phyloP scores from a whole-genome alignment of 192 early-diverging fungal genomes.

The Coemansia sp. region DNA sequence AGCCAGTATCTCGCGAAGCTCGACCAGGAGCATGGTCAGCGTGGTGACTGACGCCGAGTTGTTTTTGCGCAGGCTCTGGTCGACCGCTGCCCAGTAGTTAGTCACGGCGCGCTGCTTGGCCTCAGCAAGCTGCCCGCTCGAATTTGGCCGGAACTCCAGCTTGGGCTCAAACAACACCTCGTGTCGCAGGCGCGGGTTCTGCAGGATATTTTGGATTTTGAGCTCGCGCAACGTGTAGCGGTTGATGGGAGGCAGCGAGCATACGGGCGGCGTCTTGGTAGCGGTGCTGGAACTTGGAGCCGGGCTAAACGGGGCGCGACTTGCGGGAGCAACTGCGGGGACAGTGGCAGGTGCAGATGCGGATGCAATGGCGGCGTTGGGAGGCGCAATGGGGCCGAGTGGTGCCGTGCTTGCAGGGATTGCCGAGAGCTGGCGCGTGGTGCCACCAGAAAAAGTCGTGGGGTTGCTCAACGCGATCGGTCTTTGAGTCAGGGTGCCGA shows the following conservation, averaged over 20 bases:
- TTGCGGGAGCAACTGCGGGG: background rate
- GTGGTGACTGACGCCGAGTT: conserved; percentile 4
- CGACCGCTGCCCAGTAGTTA: conserved; percentile 74
- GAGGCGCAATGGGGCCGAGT: background rate
- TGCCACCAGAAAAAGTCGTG: background rate
- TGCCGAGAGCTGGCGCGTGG: background rate
- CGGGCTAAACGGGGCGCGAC: background rate
- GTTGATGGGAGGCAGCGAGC: conserved; percentile 70
- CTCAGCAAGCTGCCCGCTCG: conserved; percentile 68
- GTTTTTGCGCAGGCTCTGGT: conserved; percentile 51
- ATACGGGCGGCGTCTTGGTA: background rate
- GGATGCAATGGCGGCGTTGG: conserved; percentile 1
- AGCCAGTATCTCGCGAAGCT: conserved; percentile 73
- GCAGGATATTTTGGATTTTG: conserved; percentile 77
- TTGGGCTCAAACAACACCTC: conserved; percentile 89
- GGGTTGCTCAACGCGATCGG: conserved; percentile 1
- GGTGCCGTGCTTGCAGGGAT: background rate
- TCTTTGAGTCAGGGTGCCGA: background rate
- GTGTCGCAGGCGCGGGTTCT: conserved; percentile 83
- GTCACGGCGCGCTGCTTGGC: conserved; percentile 61
- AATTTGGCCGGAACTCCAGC: conserved; percentile 86
- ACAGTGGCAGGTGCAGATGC: background rate
- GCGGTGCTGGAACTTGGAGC: background rate
- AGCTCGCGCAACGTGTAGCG: conserved; percentile 87
- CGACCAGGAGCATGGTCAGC: conserved; percentile 68